Evolutionary conservation across 2,329 filamentous ascomycete genomes (phyloP), one percentile per base, ranked within the genome.

Genomic region (Thelonectria rubi): DNA sequence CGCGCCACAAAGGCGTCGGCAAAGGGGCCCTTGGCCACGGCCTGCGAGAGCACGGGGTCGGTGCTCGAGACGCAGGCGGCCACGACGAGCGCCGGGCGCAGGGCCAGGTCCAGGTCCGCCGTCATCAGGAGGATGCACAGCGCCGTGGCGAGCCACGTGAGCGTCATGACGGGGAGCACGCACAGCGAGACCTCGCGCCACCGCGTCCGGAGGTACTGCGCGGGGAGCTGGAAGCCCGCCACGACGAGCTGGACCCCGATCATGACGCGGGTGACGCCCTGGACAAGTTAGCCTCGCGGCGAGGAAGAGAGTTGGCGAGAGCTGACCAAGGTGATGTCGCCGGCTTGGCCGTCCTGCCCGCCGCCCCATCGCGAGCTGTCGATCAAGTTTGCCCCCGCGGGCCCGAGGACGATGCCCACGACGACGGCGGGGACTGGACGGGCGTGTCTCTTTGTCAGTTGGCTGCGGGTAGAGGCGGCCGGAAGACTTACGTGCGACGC

Each of bases 241-340:
- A 88, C 88, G 37, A 88, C 79, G n/a, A 88, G 78, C 65, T 89
- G 86, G 2, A 88, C 79, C 4, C 86, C 85, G 58, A 89, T 88
- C 60, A 88, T 84, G 26, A 89, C 77, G n/a, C 86, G 80, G 63
- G 80, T 81, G 8, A 88, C 68, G 12, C 82, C 82, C 75, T 76
- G 11, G n/a, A 2, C 17, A 1, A 52, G 46, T 64, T 21, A 65
- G 61, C 20, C 6, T 17, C 6, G 7, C 0, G 3, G 4, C n/a
- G 12, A 15, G 37, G 11, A 34, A 11, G 39, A 17, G 15, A 12
- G 5, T 6, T n/a, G 26, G 15, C 8, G 18, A 43, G 4, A 11
- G 11, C 73, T 11, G 59, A 77, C 75, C 72, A 82, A 74, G 9
- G 80, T 80, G 62, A 82, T 82, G 1, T 71, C 73, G 10, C 64